Evolutionary conservation across 441 rosid species (phyloP).

Genomic region (Melastoma candidum): DNA sequence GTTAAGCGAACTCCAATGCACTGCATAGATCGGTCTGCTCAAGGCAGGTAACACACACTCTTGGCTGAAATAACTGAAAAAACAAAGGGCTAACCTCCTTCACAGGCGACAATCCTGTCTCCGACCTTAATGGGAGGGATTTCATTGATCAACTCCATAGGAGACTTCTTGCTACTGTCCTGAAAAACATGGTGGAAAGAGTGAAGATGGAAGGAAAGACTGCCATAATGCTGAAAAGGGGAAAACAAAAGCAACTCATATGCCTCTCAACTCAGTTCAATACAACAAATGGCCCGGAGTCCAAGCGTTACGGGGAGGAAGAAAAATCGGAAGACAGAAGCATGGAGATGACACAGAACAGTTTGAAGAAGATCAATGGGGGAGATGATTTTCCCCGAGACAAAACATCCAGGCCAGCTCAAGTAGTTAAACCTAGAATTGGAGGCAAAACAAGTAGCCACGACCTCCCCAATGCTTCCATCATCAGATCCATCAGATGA

Average conservation of each 20-base stretch:
- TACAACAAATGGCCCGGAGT: no score
- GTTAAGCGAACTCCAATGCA: background rate
- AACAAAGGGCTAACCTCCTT: constrained; percentile 63
- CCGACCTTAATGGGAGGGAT: constrained; percentile 93
- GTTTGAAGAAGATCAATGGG: no score
- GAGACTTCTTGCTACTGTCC: constrained; percentile 90
- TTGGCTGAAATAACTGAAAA: background rate
- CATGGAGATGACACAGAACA: no score
- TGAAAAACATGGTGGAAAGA: constrained; percentile 9
- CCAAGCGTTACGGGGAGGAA: no score
- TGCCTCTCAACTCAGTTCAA: background rate
- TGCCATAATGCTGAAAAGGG: background rate
- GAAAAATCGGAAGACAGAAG: no score
- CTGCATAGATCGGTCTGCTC: background rate
- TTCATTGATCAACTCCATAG: constrained; percentile 95
- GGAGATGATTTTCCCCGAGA: no score
- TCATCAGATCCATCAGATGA: no score
- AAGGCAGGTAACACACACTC: background rate
- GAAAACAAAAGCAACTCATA: background rate
- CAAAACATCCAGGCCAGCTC: no score
- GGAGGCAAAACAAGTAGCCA: no score
- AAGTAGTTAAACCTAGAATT: no score
- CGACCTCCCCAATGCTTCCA: no score
- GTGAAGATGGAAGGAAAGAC: background rate
- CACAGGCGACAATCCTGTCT: constrained; percentile 94